Evolutionary conservation across 768 basidiomycete genomes (phyloP), one percentile per base, ranked within the genome.

Genomic region (Mycena albidolilacea): DNA sequence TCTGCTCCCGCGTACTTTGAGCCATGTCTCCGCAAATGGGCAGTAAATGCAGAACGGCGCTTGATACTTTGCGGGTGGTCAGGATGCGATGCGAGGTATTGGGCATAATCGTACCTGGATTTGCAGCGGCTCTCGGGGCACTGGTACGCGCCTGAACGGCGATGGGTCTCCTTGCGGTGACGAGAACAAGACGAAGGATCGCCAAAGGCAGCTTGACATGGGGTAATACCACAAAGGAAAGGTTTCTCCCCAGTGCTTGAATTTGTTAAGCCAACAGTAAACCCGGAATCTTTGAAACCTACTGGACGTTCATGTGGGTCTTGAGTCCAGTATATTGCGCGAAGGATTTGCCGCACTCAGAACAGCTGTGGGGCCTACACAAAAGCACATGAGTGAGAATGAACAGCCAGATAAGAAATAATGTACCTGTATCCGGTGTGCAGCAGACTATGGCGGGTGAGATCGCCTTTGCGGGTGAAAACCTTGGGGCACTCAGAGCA

Each of bases 101-200:
- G 15, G 30, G 55, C n/a, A 46, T 50, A 67, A 61, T 76, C 81
- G 63, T 73, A 90, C 90, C 80, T 85, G 62, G 88, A 88, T 55
- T 77, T 81, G 73, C 91, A 92, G n/a, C 79, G 78, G 30, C 71
- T 59, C 44, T 82, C 72, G 30, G 85, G 84, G 76, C 91, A 93
- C 54, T 77, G 78, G 74, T 87, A 90, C 37, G 81, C 82, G 37
- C 84, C 84, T 35, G 82, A 71, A 3, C 79, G 79, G 19, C 78
- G 75, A 76, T 93, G 92, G 3, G 84, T 87, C 80, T 93, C 92
- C 77, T 87, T 89, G 67, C 86, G 84, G 76, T 94, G 93, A 10
- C 93, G 90, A 39, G 88, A 83, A 73, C 90, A 84, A 57, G 93
- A 93, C 0, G 93, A 93, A 12, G 91, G 92, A 76, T 94, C 93